These are phyloP conservation scores for Umbellularia californica DNA, from an alignment of 164 flowering plant genomes.

Conservation along the genomic window DNA sequence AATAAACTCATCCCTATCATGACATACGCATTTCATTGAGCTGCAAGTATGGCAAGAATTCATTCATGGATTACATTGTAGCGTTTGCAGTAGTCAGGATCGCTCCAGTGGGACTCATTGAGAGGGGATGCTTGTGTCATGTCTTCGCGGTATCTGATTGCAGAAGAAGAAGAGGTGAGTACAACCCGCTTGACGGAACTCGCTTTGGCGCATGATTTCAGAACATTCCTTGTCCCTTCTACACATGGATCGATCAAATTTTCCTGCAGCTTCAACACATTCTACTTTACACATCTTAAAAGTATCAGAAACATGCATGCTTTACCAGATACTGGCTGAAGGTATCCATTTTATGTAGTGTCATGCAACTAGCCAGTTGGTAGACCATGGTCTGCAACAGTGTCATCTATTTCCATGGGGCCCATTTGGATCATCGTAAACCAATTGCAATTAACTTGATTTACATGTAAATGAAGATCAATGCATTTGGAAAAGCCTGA, in stretches of 20 bases:
- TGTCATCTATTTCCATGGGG: too few relatives aligned
- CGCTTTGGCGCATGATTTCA: slow-evolving; percentile 65
- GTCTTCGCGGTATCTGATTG: slow-evolving; percentile 74
- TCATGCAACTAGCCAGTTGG: too few relatives aligned
- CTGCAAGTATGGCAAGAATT: not conserved
- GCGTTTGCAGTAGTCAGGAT: slow-evolving; percentile 72
- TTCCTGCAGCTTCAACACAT: slow-evolving; percentile 35
- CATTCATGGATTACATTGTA: slow-evolving; percentile 44
- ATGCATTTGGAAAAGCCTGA: too few relatives aligned
- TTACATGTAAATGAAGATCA: too few relatives aligned
- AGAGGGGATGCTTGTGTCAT: slow-evolving; percentile 58
- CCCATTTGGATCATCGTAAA: too few relatives aligned
- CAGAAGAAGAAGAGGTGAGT: slow-evolving; percentile 90
- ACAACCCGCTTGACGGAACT: slow-evolving; percentile 69
- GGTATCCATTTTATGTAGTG: too few relatives aligned
- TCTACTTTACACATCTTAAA: not conserved
- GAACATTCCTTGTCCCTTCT: slow-evolving; percentile 75
- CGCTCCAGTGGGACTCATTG: slow-evolving; percentile 91
- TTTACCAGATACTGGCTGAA: too few relatives aligned
- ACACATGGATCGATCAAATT: slow-evolving; percentile 74
- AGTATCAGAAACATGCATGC: too few relatives aligned
- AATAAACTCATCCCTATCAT: too few relatives aligned
- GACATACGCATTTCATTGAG: not conserved
- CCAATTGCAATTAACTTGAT: too few relatives aligned
- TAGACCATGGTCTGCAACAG: too few relatives aligned